These are phyloP conservation scores for Verticillium zaregamsianum DNA, from an alignment of 2,329 filamentous ascomycete genomes.

Conservation along the genomic window DNA sequence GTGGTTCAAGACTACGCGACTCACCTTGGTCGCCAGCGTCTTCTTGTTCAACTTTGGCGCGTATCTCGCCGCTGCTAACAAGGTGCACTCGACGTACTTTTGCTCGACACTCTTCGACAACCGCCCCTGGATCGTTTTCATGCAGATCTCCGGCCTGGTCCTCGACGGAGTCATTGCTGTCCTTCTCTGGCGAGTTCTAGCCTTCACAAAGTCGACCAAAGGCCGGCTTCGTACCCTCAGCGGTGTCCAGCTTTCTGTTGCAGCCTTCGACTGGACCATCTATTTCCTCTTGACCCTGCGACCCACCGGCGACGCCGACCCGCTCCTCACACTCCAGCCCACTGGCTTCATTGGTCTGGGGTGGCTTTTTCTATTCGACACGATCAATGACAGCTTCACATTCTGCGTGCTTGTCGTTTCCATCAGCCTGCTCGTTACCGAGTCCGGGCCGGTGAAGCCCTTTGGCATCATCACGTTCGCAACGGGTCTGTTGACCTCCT, in stretches of 20 bases:
- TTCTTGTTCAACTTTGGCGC: conserved; percentile 38
- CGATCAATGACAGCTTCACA: conserved; percentile 42
- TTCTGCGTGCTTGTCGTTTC: conserved; percentile 41
- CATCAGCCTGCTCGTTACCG: conserved; percentile 40
- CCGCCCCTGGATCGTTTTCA: conserved; percentile 26
- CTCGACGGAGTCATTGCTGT: conserved; percentile 43
- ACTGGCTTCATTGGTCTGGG: conserved; percentile 28
- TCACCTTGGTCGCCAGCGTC: conserved; percentile 30
- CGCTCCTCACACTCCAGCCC: conserved; percentile 6
- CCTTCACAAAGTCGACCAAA: conserved; percentile 45
- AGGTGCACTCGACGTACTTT: conserved; percentile 43
- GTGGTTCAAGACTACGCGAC: conserved; percentile 41
- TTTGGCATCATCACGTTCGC: conserved; percentile 38
- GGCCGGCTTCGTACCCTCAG: conserved; percentile 41
- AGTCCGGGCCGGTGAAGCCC: conserved; percentile 39
- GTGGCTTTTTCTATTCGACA: conserved; percentile 43
- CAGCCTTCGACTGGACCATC: conserved; percentile 27
- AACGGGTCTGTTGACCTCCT: conserved; percentile 31
- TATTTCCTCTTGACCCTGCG: not conserved
- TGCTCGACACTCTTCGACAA: conserved; percentile 42
- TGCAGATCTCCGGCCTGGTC: conserved; percentile 40
- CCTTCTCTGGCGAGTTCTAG: conserved; percentile 47
- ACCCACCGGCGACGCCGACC: conserved; percentile 12
- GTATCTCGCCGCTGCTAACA: conserved; percentile 33
- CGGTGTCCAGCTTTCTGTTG: conserved; percentile 28